These are phyloP conservation scores for Talaromyces sp. DNA, from an alignment of 2,329 filamentous ascomycete species.

Conservation along the genomic window DNA sequence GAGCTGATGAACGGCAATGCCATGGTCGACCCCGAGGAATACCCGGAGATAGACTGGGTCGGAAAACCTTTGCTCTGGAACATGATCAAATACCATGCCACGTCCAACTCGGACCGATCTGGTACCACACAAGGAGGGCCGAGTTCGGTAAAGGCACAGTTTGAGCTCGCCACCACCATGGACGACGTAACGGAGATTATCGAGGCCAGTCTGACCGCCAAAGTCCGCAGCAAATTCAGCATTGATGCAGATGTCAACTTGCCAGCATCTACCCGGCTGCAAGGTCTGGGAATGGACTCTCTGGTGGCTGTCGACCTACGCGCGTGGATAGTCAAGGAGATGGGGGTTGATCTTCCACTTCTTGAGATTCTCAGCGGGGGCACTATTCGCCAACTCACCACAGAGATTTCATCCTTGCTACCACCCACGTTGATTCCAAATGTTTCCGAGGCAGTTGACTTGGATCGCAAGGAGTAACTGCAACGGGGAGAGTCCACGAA, in stretches of 20 bases:
- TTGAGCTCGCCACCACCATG: neutral
- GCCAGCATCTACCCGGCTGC: neutral
- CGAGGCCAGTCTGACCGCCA: neutral
- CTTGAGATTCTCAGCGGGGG: neutral
- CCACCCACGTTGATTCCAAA: neutral
- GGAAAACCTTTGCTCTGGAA: neutral
- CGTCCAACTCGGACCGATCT: neutral
- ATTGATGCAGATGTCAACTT: neutral
- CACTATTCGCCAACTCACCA: neutral
- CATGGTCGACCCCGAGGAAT: neutral
- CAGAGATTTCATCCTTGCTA: neutral
- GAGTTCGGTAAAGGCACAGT: neutral
- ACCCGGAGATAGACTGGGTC: neutral
- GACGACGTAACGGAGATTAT: neutral
- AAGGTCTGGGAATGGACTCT: neutral
- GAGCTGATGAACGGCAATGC: neutral
- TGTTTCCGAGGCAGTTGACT: neutral
- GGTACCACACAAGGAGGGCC: neutral
- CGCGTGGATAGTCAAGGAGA: neutral
- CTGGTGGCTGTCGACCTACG: neutral
- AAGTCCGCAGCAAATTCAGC: neutral
- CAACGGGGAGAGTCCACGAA: too few species aligned
- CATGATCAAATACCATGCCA: neutral
- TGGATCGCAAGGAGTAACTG: too few species aligned
- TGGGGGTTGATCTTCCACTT: neutral